Percentiles rank a stretch among this genome's conserved stretches.
These are phyloP conservation scores for Saccharomycopsis fodiens DNA, from an alignment of 805 yeast species.

Conservation along the genomic window DNA sequence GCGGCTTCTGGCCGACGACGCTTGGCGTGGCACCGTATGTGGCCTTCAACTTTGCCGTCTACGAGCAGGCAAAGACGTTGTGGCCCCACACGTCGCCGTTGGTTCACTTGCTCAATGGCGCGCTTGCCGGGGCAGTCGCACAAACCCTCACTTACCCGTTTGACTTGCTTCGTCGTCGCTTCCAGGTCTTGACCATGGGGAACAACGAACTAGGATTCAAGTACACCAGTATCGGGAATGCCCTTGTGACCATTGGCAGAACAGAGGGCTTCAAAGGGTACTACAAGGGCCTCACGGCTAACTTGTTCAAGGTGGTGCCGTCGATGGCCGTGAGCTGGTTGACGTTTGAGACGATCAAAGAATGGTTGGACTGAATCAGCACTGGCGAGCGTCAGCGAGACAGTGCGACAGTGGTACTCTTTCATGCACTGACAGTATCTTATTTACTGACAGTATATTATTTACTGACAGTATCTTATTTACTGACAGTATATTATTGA, in stretches of 20 bases:
- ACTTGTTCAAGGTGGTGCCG: slow-evolving; percentile 84
- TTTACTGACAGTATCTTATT: too few species aligned
- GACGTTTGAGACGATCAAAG: slow-evolving; percentile 67
- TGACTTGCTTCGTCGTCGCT: slow-evolving; percentile 80
- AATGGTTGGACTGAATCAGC: too few species aligned
- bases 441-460: too few species aligned
- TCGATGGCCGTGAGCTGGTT: slow-evolving; percentile 96
- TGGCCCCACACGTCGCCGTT: slow-evolving; percentile 28
- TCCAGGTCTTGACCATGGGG: slow-evolving; percentile 84
- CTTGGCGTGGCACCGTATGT: slow-evolving; percentile 95
- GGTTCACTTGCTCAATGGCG: slow-evolving; percentile 57
- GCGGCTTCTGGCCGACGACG: slow-evolving; percentile 87
- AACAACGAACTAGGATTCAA: slow-evolving; percentile 69
- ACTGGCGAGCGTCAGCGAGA: too few species aligned
- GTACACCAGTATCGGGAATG: slow-evolving; percentile 70
- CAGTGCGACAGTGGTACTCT: too few species aligned
- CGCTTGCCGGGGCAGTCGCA: slow-evolving; percentile 80
- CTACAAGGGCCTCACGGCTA: slow-evolving; percentile 70
- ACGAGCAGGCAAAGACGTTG: slow-evolving; percentile 68
- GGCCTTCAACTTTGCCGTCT: slow-evolving; percentile 84
- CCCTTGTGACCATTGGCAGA: slow-evolving; percentile 58
- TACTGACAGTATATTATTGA: too few species aligned
- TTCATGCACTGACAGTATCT: too few species aligned
- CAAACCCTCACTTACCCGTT: slow-evolving; percentile 89
- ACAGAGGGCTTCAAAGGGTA: slow-evolving; percentile 70